These are phyloP conservation scores for Cydonia oblonga DNA, from an alignment of 331 rosid genomes.

Conservation along the genomic window DNA sequence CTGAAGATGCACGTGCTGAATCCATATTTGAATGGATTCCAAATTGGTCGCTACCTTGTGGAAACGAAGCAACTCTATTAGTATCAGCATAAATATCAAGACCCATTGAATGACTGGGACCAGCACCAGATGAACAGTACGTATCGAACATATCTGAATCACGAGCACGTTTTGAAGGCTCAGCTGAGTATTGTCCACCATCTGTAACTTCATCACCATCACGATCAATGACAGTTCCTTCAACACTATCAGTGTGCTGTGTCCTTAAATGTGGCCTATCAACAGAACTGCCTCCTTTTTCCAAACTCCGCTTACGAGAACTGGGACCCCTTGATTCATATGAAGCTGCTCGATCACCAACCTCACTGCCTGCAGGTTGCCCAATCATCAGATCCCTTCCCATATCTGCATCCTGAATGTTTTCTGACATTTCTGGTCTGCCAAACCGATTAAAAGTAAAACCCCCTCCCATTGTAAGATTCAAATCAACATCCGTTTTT, in stretches of 20 bases:
- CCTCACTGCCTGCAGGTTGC: slow-evolving; percentile 95
- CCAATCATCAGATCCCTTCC: slow-evolving; percentile 97
- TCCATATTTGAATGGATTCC: slow-evolving; percentile 74
- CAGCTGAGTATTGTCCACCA: slow-evolving; percentile 76
- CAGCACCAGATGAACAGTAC: slow-evolving; percentile 83
- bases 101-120: slow-evolving; percentile 88
- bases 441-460: slow-evolving; percentile 52
- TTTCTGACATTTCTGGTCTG: slow-evolving; percentile 53
- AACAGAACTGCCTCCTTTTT: slow-evolving; percentile 85
- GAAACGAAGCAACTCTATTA: slow-evolving; percentile 50
- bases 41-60: slow-evolving; percentile 57
- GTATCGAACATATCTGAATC: slow-evolving; percentile 76
- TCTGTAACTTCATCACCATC: slow-evolving; percentile 97
- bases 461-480: slow-evolving; percentile 83
- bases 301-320: slow-evolving; percentile 83
- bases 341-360: slow-evolving; percentile 95
- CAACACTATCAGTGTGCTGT: slow-evolving; percentile 95
- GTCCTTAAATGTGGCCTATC: slow-evolving; percentile 54
- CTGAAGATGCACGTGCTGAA: slow-evolving; percentile 96
- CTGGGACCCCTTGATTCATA: slow-evolving; percentile 98
- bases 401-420: slow-evolving; percentile 65
- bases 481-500: slow-evolving; percentile 63
- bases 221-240: slow-evolving; percentile 96
- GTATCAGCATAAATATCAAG: slow-evolving; percentile 55
- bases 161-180: slow-evolving; percentile 88